Conservation (phyloP, 139 green algal species). For the Dunaliella sp. region DNA sequence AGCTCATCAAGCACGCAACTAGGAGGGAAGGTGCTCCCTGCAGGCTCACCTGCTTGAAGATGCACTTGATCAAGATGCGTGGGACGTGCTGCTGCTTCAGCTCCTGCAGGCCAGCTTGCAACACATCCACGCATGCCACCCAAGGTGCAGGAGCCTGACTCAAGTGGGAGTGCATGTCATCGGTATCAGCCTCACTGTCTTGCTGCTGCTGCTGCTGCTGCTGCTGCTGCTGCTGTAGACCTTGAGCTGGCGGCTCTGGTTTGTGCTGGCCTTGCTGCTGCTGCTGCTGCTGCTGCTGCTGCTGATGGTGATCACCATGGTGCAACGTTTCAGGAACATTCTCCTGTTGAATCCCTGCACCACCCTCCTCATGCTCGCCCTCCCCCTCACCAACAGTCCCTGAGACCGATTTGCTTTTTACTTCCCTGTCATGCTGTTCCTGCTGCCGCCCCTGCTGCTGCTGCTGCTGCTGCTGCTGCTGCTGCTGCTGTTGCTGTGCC, state of each 20-base stretch:
- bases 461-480: background rate
- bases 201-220: background rate
- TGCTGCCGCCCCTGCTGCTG: background rate
- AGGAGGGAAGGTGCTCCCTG: too few species aligned
- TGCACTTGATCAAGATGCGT: constrained; percentile 32
- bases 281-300: background rate
- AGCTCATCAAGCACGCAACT: too few species aligned
- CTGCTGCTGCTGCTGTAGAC: background rate
- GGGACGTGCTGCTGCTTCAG: constrained; percentile 43
- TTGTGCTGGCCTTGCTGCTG: background rate
- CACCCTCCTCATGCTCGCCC: background rate
- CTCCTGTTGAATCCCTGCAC: too few species aligned
- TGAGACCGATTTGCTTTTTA: too few species aligned
- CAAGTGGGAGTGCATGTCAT: background rate
- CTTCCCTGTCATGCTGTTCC: too few species aligned
- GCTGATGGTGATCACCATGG: background rate
- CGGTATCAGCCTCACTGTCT: background rate
- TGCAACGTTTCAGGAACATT: too few species aligned
- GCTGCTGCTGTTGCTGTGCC: background rate
- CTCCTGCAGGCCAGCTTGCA: constrained; percentile 32
- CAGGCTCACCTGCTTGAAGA: constrained; percentile 51
- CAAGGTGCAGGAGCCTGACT: constrained; percentile 16
- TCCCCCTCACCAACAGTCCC: background rate
- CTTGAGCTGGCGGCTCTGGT: background rate
- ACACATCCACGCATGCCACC: constrained; percentile 41